phyloP scores from a whole-genome alignment of 192 early-diverging fungal species.

The Chytriomyces sp. region DNA sequence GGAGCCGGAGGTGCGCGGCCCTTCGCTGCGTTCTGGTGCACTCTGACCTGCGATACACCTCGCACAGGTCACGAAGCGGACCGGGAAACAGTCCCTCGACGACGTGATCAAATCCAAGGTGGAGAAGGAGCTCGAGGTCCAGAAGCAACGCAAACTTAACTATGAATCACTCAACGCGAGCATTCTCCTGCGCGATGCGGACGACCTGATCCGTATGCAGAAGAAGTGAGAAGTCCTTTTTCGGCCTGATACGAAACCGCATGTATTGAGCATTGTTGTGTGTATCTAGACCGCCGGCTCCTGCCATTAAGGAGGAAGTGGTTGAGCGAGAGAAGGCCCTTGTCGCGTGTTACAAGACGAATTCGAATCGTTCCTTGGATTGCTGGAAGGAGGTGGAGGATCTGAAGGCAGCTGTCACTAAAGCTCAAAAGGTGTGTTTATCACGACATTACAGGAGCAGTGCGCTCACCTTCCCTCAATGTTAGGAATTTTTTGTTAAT shows the following conservation, averaged over 20 bases:
- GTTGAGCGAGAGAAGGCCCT: slow-evolving; percentile 36
- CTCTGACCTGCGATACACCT: background rate
- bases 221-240: slow-evolving; percentile 27
- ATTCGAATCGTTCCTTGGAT: slow-evolving; percentile 53
- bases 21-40: background rate
- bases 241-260: too few species aligned
- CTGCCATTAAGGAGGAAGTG: slow-evolving; percentile 1
- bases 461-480: background rate
- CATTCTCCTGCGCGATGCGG: slow-evolving; percentile 45
- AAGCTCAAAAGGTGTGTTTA: slow-evolving; percentile 40
- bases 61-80: background rate
- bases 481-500: background rate
- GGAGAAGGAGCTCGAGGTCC: slow-evolving; percentile 36
- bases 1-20: slow-evolving; percentile 1
- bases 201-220: slow-evolving; percentile 45
- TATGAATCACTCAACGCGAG: slow-evolving; percentile 47
- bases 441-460: background rate
- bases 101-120: slow-evolving; percentile 40
- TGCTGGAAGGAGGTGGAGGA: slow-evolving; percentile 69
- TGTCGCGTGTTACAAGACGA: slow-evolving; percentile 49
- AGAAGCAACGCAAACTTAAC: slow-evolving; percentile 39
- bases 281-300: slow-evolving; percentile 33
- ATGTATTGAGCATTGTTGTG: background rate
- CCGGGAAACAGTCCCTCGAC: slow-evolving; percentile 27
- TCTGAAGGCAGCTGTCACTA: slow-evolving; percentile 49